phyloP scores from a whole-genome alignment of 176 grass and related monocot species.

The Eragrostis curvula region DNA sequence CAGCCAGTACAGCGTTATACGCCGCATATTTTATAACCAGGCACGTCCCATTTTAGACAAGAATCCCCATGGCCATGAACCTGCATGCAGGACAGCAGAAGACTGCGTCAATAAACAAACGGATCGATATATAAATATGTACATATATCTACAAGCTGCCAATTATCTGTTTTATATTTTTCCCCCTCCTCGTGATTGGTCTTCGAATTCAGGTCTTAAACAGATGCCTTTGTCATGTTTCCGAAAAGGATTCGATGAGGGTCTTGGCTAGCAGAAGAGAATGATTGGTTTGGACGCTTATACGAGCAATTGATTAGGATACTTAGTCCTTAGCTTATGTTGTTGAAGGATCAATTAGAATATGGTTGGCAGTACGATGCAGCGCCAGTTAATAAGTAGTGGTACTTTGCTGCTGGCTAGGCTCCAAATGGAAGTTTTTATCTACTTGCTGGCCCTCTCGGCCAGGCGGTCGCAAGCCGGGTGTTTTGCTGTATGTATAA shows the following conservation, averaged over 20 bases:
- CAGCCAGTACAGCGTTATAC: constrained; percentile 11
- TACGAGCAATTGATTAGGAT: neutral
- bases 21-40: constrained; percentile 20
- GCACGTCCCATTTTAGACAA: neutral
- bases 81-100: constrained; percentile 6
- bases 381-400: neutral
- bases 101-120: constrained; percentile 14
- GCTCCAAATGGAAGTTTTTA: constrained; percentile 54
- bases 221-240: constrained; percentile 43
- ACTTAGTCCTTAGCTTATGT: neutral
- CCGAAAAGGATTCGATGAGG: constrained; percentile 38
- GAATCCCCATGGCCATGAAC: constrained; percentile 20
- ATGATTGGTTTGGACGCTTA: constrained; percentile 57
- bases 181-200: constrained; percentile 28
- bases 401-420: constrained; percentile 26
- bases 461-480: neutral
- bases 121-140: neutral
- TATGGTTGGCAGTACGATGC: constrained; percentile 12
- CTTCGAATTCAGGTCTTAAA: constrained; percentile 33
- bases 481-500: constrained; percentile 18
- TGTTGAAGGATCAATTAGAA: constrained; percentile 9
- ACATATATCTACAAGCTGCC: neutral
- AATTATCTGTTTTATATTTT: neutral
- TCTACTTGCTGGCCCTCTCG: neutral
- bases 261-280: constrained; percentile 6